Conservation (phyloP, 2,329 filamentous ascomycete species). For the Parasarocladium wereldwijsianum region DNA sequence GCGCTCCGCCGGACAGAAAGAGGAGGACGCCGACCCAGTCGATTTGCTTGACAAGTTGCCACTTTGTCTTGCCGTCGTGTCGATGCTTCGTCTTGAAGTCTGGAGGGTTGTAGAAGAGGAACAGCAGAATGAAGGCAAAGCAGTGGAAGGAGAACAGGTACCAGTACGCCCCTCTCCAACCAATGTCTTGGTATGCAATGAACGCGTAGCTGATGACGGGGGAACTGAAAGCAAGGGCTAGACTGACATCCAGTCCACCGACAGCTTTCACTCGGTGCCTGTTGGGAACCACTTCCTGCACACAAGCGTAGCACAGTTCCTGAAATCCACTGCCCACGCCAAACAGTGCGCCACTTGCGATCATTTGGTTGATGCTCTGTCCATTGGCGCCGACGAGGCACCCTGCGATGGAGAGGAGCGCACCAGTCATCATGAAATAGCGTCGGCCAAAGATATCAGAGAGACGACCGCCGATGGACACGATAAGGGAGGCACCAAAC, state of each 20-base stretch:
- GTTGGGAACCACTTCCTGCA: constrained; percentile 22
- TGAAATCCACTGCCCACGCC: constrained; percentile 23
- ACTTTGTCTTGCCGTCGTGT: constrained; percentile 12
- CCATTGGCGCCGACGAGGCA: constrained; percentile 23
- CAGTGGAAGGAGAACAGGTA: constrained; percentile 8
- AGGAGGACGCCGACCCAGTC: constrained; percentile 14
- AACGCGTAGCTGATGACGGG: constrained; percentile 3
- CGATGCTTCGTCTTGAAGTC: constrained; percentile 19
- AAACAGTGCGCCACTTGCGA: constrained; percentile 22
- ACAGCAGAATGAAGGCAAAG: constrained; percentile 10
- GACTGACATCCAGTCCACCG: constrained; percentile 17
- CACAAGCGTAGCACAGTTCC: constrained; percentile 21
- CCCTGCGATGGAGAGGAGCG: constrained; percentile 17
- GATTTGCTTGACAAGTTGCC: constrained; percentile 11
- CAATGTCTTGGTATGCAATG: constrained; percentile 4
- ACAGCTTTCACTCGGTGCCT: constrained; percentile 21
- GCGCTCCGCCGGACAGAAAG: constrained; percentile 12
- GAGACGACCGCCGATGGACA: constrained; percentile 19
- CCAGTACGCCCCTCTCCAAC: constrained; percentile 3
- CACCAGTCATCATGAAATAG: constrained; percentile 21
- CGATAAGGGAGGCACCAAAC: constrained; percentile 17
- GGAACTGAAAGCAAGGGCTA: constrained; percentile 5
- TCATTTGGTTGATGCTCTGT: constrained; percentile 22
- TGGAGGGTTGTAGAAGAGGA: constrained; percentile 19
- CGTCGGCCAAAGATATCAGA: constrained; percentile 24